Percentiles rank a stretch among this genome's conserved stretches.
Conservation (phyloP, 1,139 yeast species). For the Kodamaea arcana region DNA sequence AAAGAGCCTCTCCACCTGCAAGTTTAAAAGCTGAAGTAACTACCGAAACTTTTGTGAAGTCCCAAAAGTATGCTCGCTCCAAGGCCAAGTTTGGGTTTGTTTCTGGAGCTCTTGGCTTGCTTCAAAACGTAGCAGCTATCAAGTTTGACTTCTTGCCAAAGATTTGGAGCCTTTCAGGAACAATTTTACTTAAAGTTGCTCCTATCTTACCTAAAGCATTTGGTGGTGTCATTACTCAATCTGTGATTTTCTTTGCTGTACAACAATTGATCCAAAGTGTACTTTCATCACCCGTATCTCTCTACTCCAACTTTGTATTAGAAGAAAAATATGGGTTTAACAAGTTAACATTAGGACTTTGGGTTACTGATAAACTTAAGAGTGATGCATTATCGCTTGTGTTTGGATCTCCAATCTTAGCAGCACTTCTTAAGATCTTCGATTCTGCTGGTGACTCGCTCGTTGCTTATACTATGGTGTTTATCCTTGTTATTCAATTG, state of each 20-base stretch:
- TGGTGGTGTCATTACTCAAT: constrained; percentile 61
- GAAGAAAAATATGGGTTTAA: constrained; percentile 94
- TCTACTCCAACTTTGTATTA: constrained; percentile 78
- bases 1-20: constrained; percentile 53
- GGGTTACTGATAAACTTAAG: constrained; percentile 72
- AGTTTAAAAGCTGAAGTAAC: constrained; percentile 63
- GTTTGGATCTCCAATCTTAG: constrained; percentile 70
- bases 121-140: constrained; percentile 56
- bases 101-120: constrained; percentile 46
- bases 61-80: constrained; percentile 80
- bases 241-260: constrained; percentile 53
- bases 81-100: constrained; percentile 69
- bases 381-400: constrained; percentile 47
- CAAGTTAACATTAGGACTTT: constrained; percentile 67
- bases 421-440: constrained; percentile 75
- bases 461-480: constrained; percentile 71
- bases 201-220: constrained; percentile 39
- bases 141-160: constrained; percentile 64
- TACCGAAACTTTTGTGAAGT: constrained; percentile 68
- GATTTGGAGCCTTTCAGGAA: constrained; percentile 58
- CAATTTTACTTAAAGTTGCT: constrained; percentile 27
- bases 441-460: constrained; percentile 76
- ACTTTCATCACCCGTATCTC: constrained; percentile 60
- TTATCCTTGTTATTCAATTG: constrained; percentile 68
- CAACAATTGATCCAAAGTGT: constrained; percentile 47